Evolutionary conservation across 2,329 filamentous ascomycete genomes (phyloP).

Genomic region (Achaetomium macrosporum): DNA sequence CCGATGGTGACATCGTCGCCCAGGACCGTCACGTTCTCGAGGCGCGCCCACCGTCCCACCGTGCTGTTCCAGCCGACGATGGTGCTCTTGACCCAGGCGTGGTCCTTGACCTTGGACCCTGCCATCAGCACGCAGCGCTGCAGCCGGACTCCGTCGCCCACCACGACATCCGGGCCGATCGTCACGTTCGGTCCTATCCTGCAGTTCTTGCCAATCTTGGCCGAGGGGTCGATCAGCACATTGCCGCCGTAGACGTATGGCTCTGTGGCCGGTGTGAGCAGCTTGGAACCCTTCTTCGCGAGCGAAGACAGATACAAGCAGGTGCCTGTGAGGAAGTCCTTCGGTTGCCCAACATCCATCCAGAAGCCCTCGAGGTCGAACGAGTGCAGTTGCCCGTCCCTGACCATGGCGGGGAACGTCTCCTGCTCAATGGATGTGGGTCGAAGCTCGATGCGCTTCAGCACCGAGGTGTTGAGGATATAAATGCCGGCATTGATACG

Average conservation of each 20-base stretch:
- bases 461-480: constrained; percentile 88
- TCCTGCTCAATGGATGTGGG: constrained; percentile 98
- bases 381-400: constrained; percentile 85
- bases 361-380: constrained; percentile 97
- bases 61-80: constrained; percentile 98
- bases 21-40: constrained; percentile 97
- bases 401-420: constrained; percentile 91
- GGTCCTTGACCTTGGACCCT: constrained; percentile 93
- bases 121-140: constrained; percentile 87
- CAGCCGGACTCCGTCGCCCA: constrained; percentile 89
- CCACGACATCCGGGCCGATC: constrained; percentile 84
- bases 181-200: constrained; percentile 96
- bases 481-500: constrained; percentile 98
- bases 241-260: constrained; percentile 88
- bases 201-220: constrained; percentile 98
- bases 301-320: constrained; percentile 94
- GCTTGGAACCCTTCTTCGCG: constrained; percentile 81
- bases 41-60: constrained; percentile 88
- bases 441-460: constrained; percentile 87
- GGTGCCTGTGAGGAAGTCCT: constrained; percentile 94
- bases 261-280: constrained; percentile 67
- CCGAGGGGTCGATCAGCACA: constrained; percentile 86
- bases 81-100: constrained; percentile 97
- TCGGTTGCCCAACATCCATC: constrained; percentile 99
- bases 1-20: constrained; percentile 97